Conservation (phyloP, 2,329 filamentous ascomycete species). For the Trichophyton benhamiae region DNA sequence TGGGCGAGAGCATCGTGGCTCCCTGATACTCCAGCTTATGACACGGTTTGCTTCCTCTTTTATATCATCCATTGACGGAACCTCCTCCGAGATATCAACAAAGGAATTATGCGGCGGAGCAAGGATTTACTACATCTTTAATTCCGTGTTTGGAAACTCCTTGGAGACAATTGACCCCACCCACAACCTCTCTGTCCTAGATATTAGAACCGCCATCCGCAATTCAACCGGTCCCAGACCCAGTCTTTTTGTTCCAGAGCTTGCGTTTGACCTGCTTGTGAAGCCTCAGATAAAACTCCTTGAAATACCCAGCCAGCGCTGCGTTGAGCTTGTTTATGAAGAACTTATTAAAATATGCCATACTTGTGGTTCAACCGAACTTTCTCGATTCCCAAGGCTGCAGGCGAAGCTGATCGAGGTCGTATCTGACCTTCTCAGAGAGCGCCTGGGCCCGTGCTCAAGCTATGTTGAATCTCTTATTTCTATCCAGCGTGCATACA, state of each 20-base stretch:
- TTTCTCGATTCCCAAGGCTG: conserved; percentile 79
- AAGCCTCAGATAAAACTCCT: conserved; percentile 98
- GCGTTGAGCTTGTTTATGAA: conserved; percentile 95
- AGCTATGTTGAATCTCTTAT: conserved; percentile 92
- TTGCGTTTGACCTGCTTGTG: conserved; percentile 92
- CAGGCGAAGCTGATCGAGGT: conserved; percentile 97
- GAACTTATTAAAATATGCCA: conserved; percentile 99
- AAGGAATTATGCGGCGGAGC: conserved; percentile 94
- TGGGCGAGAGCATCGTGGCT: conserved; percentile 90
- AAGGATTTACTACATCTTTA: conserved; percentile 97
- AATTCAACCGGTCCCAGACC: conserved; percentile 95
- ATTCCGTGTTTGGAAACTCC: conserved; percentile 94
- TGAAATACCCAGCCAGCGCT: conserved; percentile 87
- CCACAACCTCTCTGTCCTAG: conserved; percentile 81
- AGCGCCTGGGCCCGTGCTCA: conserved; percentile 79
- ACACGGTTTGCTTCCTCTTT: conserved; percentile 96
- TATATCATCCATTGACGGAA: conserved; percentile 96
- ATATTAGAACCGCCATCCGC: conserved; percentile 92
- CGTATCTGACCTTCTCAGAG: conserved; percentile 85
- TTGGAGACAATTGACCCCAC: conserved; percentile 94
- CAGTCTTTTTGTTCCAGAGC: conserved; percentile 91
- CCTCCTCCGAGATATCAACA: conserved; percentile 94
- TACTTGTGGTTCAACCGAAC: conserved; percentile 89
- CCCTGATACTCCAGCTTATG: conserved; percentile 92
- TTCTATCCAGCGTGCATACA: conserved; percentile 93